Evolutionary conservation across 2,329 filamentous ascomycete species (phyloP), one percentile per base, ranked within the genome.

Genomic region (Bipolaris zeicola): DNA sequence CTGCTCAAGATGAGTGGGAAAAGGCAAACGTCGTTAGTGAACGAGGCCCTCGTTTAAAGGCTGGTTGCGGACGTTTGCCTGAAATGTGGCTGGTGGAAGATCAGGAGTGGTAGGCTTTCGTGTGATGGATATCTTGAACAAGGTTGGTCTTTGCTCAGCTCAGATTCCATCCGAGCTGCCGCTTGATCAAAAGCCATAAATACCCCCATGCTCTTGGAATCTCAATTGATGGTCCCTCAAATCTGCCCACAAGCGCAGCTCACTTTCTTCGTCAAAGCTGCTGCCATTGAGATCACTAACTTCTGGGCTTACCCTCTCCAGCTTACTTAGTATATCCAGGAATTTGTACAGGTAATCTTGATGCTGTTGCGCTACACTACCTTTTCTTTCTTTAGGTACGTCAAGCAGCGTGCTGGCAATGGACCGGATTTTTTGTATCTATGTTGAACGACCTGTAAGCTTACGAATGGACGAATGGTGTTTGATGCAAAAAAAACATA

Each of bases 351-450:
- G 81, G 43, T 91, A 89, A 41, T 89, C 86, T 72, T 94, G 89
- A 10, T 89, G 86, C 73, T 86, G 82, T 31, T 81, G 71, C 14
- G 82, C 81, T 1, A 84, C 70, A 20, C 78, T 78, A 36, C 83
- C 80, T 66, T 84, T 84, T 24, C 81, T 77, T 39, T 81, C 76
- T 46, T 81, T 79, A 1, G 85, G 83, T 1, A 82, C 79, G 60
- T 90, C 87, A 46, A 96, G 83, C 6, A 96, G 82, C 0, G 91
- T 95, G 26, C 88, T 89, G 1, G 91, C 91, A 37, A 96, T 89
- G 69, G 91, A 89, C 8, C 91, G 89, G 64, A 96, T 91, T 80
- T 96, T 96, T 79, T 87, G 87, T 68, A 91, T 91, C 84, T 86
- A 72, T 57, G 53, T 58, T 24, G 64, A 46, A 60, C 14, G 57